Percentiles rank a stretch among this genome's conserved stretches.
Evolutionary conservation across 1,139 yeast genomes (phyloP).

Genomic region (Debaryomyces nepalensis): DNA sequence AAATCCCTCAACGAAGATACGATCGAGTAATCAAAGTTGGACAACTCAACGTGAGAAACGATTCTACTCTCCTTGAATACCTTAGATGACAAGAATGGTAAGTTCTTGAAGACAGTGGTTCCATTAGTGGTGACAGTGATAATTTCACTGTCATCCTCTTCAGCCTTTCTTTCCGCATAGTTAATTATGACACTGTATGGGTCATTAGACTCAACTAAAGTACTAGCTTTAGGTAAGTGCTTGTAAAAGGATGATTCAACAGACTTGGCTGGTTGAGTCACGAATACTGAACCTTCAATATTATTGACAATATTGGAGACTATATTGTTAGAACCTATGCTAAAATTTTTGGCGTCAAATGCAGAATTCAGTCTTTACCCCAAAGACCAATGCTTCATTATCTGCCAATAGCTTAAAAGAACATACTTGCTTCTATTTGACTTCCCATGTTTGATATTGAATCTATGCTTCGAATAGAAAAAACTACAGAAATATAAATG

Average conservation of each 20-base stretch:
- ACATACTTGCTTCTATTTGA: conserved; percentile 10
- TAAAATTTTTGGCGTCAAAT: background rate
- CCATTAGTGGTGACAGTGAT: conserved; percentile 60
- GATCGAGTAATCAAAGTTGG: conserved; percentile 62
- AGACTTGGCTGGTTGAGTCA: conserved; percentile 54
- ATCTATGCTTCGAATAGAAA: conserved; percentile 3
- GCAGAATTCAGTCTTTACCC: background rate
- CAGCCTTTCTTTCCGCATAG: conserved; percentile 22
- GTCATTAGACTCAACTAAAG: conserved; percentile 54
- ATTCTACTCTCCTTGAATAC: conserved; percentile 48
- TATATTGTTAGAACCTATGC: conserved; percentile 13
- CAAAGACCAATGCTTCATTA: background rate
- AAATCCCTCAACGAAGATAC: conserved; percentile 75
- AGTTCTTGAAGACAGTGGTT: conserved; percentile 50
- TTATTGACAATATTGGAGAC: conserved; percentile 23
- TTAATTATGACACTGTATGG: conserved; percentile 52
- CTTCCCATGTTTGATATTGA: conserved; percentile 7
- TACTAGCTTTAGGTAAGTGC: conserved; percentile 29
- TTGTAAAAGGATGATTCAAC: conserved; percentile 39
- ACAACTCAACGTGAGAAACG: conserved; percentile 65
- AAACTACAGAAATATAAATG: background rate
- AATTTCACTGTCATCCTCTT: conserved; percentile 29
- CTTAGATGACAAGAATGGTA: conserved; percentile 57
- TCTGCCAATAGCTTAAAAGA: background rate
- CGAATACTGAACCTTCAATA: conserved; percentile 40